These are phyloP conservation scores for Symbiotaphrina buchneri DNA, from an alignment of 495 filamentous ascomycete species.

Conservation along the genomic window DNA sequence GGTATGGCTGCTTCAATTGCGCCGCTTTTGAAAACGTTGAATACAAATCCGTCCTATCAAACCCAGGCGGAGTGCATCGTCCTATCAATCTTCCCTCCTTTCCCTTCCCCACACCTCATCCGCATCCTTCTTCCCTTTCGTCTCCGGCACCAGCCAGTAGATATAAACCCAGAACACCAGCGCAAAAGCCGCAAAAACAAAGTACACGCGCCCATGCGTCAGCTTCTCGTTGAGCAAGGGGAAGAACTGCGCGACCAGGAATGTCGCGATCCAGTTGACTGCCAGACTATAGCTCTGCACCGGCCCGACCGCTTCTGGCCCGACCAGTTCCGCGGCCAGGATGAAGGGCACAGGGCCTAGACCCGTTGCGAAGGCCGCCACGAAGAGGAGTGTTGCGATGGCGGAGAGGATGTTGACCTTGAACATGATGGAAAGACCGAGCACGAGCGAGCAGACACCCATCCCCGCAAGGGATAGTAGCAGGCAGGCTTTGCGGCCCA, in stretches of 20 bases:
- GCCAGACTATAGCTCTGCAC: conserved; percentile 68
- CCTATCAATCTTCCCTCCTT: conserved; percentile 25
- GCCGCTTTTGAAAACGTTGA: no score
- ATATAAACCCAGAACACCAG: conserved; percentile 42
- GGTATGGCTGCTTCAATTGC: no score
- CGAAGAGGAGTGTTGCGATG: conserved; percentile 61
- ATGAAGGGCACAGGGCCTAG: conserved; percentile 90
- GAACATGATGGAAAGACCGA: conserved; percentile 55
- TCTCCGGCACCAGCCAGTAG: conserved; percentile 53
- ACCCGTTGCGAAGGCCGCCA: conserved; percentile 74
- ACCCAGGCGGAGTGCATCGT: no score
- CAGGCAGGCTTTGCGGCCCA: conserved; percentile 69
- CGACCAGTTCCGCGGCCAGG: conserved; percentile 71
- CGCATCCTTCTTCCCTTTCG: conserved; percentile 51
- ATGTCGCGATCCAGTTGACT: conserved; percentile 80
- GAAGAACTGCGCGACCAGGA: conserved; percentile 83
- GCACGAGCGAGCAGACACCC: conserved; percentile 44
- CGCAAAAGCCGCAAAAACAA: conserved; percentile 61
- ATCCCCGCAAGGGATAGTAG: conserved; percentile 65
- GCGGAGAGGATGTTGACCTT: conserved; percentile 51
- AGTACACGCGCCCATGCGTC: conserved; percentile 65
- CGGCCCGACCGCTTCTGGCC: conserved; percentile 69
- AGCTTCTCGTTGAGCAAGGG: conserved; percentile 57
- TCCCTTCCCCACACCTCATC: conserved; percentile 82
- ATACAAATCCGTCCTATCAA: no score